Conservation (phyloP, 2,329 filamentous ascomycete species). For the Alternaria novae-zelandiae region DNA sequence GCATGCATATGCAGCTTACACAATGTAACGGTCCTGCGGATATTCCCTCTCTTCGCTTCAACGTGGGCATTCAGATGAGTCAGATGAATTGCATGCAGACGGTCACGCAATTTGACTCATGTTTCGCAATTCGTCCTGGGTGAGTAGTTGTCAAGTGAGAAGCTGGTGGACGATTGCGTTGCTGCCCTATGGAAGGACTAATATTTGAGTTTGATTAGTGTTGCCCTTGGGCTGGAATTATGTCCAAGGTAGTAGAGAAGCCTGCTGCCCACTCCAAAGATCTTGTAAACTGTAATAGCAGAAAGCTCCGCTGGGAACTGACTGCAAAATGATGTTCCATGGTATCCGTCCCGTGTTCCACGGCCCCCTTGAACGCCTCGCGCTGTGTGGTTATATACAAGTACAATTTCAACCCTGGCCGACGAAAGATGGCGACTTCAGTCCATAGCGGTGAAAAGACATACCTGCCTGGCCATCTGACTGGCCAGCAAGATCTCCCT, state of each 20-base stretch:
- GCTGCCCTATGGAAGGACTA: background rate
- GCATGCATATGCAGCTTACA: conserved; percentile 10
- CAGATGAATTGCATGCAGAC: background rate
- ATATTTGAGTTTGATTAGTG: background rate
- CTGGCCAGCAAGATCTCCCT: conserved; percentile 45
- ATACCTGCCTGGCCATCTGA: conserved; percentile 47
- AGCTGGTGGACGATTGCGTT: background rate
- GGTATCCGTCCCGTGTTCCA: conserved; percentile 21
- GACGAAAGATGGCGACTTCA: conserved; percentile 4
- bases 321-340: conserved; percentile 13
- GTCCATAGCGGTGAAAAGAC: conserved; percentile 47
- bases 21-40: background rate
- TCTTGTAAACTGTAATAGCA: background rate
- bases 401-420: background rate
- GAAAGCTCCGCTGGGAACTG: background rate
- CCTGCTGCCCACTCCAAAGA: conserved; percentile 3
- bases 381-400: conserved; percentile 17
- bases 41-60: background rate
- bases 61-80: conserved; percentile 5
- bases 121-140: background rate
- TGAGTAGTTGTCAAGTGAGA: background rate
- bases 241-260: background rate
- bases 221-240: background rate
- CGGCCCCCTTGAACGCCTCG: conserved; percentile 7
- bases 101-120: background rate